phyloP scores from a whole-genome alignment of 1,284 basidiomycete genomes.

The Boletus sp. region DNA sequence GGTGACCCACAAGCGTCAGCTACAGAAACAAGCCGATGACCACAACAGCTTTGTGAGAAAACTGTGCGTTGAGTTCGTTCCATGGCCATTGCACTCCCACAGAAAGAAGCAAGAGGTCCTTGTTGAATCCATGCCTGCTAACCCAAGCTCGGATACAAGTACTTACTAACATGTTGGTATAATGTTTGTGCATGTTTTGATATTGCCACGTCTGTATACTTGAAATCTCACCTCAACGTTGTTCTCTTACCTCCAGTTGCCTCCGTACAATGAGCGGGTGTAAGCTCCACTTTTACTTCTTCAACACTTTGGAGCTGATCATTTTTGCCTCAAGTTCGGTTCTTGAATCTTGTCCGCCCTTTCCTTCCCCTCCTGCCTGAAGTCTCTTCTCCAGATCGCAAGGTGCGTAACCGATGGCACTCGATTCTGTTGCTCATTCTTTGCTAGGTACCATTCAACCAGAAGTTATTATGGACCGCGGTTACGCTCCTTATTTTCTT shows the following conservation, averaged over 20 bases:
- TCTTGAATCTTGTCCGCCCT: slow-evolving; percentile 94
- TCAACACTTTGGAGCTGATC: slow-evolving; percentile 33
- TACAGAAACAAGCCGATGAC: too few relatives aligned
- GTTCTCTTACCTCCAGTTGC: slow-evolving; percentile 20
- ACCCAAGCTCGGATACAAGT: too few relatives aligned
- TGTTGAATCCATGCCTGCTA: too few relatives aligned
- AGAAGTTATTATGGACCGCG: slow-evolving; percentile 97
- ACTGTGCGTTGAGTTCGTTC: too few relatives aligned
- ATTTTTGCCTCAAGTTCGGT: slow-evolving; percentile 56
- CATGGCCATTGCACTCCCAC: too few relatives aligned
- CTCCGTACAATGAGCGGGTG: slow-evolving; percentile 44
- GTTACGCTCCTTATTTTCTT: slow-evolving; percentile 98
- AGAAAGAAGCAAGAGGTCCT: too few relatives aligned
- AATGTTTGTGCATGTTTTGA: slow-evolving; percentile 38
- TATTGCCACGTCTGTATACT: slow-evolving; percentile 38
- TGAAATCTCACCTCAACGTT: slow-evolving; percentile 25
- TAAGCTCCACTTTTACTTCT: slow-evolving; percentile 19
- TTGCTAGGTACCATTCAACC: slow-evolving; percentile 87
- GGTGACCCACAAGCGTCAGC: too few relatives aligned
- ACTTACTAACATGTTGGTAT: slow-evolving; percentile 6
- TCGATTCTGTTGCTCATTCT: slow-evolving; percentile 24
- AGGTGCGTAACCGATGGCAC: slow-evolving; percentile 54
- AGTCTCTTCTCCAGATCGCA: slow-evolving; percentile 95
- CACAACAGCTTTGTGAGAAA: too few relatives aligned
- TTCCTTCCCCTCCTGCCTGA: slow-evolving; percentile 94